Base-by-base conservation (phyloP, 139 green algal species). In the Choricystis sp. region DNA sequence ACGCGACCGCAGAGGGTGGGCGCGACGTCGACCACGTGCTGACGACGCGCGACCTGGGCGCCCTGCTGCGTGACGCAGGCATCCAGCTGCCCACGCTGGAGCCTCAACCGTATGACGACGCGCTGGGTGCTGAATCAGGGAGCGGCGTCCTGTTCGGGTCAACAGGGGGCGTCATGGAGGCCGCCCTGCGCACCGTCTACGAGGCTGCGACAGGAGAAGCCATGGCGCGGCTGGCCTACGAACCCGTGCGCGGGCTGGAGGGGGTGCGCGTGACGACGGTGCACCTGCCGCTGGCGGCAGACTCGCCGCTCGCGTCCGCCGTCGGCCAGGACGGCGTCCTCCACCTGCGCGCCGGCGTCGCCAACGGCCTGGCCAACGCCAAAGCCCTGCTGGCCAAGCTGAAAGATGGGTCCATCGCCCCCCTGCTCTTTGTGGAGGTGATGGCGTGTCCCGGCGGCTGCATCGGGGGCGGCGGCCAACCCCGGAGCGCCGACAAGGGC, bases 101-200 rank as follows among this genome's bases (percentile, higher is more conserved):
- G 0, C 70, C 78, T 26, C 31, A 29, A 19, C 27, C 72, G 4
- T 85, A 76, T 66, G 81, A 88, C 67, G 49, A 75, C 40, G 72
- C 77, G 5, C 57, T 86, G 20, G 80, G 80, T 48, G 56, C 67
- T 29, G 73, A 72, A 60, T 72, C 70, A 5, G 81, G 81, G 58
- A 78, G 66, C 1, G 79, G 28, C 25, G 57, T 70, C 20, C 64
- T 88, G 19, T 88, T 88, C 63, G 81, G 81, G 61, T 83, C 80
- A 26, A 85, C 81, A 26, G 81, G 81, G 25, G 81, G 81, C 40
- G 81, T 88, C 22, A 88, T 84, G 79, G 81, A 88, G 75, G 81
- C 81, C 14, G 81, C 81, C 19, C 73, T 88, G 57, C 75, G 81
- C 61, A 88, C 81, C 4, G 81, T 86, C 62, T 74, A 74, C 59